Evolutionary conservation across 331 rosid genomes (phyloP).

Genomic region (Prunus yedoensis): DNA sequence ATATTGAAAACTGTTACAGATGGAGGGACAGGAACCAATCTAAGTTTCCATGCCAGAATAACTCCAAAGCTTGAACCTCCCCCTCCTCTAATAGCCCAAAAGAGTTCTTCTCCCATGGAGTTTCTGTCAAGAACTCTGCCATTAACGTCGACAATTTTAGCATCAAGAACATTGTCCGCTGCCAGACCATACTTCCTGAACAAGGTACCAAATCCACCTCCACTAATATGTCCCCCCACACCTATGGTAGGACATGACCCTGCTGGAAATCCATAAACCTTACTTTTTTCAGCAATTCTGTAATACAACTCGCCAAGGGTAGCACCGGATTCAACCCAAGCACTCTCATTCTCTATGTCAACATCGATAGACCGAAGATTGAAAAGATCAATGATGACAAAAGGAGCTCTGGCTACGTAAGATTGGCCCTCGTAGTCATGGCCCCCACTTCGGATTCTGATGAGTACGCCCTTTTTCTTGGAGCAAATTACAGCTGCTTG

Average conservation of each 20-base stretch:
- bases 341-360: slow-evolving; percentile 9
- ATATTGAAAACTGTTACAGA: background rate
- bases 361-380: slow-evolving; percentile 20
- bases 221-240: slow-evolving; percentile 37
- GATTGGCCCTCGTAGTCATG: slow-evolving; percentile 40
- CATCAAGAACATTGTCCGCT: slow-evolving; percentile 36
- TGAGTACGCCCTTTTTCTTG: slow-evolving; percentile 7
- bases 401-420: slow-evolving; percentile 24
- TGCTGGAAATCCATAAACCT: slow-evolving; percentile 26
- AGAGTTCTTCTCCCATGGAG: slow-evolving; percentile 37
- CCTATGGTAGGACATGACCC: slow-evolving; percentile 33
- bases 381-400: slow-evolving; percentile 22
- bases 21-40: slow-evolving; percentile 11
- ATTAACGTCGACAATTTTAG: slow-evolving; percentile 17
- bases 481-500: slow-evolving; percentile 30
- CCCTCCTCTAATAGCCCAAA: slow-evolving; percentile 40
- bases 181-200: slow-evolving; percentile 31
- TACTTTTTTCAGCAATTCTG: slow-evolving; percentile 18
- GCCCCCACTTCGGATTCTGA: slow-evolving; percentile 30
- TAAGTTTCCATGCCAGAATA: slow-evolving; percentile 24
- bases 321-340: slow-evolving; percentile 31
- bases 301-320: slow-evolving; percentile 32
- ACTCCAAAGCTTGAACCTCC: slow-evolving; percentile 36
- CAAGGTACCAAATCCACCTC: slow-evolving; percentile 32
- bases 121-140: slow-evolving; percentile 24